Base-by-base conservation (phyloP, 75 land plant genomes). In the Sequoia sempervirens region DNA sequence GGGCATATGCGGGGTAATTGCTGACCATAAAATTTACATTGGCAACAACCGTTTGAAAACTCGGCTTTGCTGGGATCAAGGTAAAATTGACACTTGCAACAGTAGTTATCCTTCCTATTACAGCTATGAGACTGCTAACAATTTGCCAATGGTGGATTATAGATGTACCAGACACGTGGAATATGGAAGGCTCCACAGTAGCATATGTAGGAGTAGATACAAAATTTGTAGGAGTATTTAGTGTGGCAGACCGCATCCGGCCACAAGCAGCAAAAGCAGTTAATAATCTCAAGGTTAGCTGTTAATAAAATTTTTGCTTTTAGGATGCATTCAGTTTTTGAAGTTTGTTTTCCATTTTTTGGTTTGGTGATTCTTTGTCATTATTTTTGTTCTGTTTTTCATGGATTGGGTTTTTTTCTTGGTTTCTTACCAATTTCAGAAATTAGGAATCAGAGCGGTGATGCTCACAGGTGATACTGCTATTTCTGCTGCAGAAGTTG, bases 391-490 rank as follows among this genome's bases (percentile, higher is more conserved):
- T 43, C 3, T 10, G 5, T 6, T 26, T 26, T 3, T 43, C 23
- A 20, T 43, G 30, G 13, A 78, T 23, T 26, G 0, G 45, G 0
- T 20, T 4, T 75, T 43, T 23, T 26, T 9, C 9, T 47, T 46
- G 43, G 32, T 26, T 26, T 26, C 47, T 78, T 78, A 17, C 20
- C 10, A 14, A 78, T 43, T 53, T 15, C 82, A 80, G 88, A 83
- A 82, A 45, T 32, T 92, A 61, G 94, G 99, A 53, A 89, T 95
- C 54, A 91, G 83, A 78, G 84, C 92, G 30, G 92, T 87, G 4
- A 95, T 97, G 97, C 91, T 97, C 34, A 95, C 97, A 1, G 99
- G 99, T n/a, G 99, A 97, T 81, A 90, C 88, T 73, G 34, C 82
- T 40, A 84, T 86, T 56, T 87, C 99, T 30, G 96, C 99, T 40